A percentile compares a stretch with the other conserved stretches of the same genome.
Evolutionary conservation across 345 rosid genomes (phyloP).

Genomic region (Populus alba): DNA sequence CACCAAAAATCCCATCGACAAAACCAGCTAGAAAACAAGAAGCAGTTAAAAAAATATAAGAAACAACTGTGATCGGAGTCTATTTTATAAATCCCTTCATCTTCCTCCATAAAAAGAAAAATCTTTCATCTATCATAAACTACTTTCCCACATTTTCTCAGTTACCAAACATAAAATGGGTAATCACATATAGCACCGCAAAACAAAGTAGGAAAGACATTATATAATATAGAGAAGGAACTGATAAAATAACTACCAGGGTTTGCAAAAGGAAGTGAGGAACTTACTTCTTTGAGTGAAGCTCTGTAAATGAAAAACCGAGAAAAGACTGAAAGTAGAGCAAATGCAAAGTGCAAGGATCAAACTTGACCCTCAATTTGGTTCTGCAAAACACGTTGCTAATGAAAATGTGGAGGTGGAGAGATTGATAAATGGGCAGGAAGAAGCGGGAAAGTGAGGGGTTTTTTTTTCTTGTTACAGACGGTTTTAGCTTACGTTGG

Average conservation of each 20-base stretch:
- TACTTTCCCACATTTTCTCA: constrained; percentile 7
- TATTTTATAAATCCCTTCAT: not conserved
- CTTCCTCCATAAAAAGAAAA: not conserved
- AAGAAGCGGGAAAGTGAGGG: not conserved
- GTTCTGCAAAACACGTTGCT: not conserved
- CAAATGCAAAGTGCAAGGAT: not conserved
- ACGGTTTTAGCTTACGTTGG: constrained; percentile 10
- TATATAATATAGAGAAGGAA: no score
- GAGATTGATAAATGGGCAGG: not conserved
- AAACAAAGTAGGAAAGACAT: no score
- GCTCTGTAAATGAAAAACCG: not conserved
- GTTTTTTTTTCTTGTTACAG: not conserved
- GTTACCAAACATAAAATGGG: not conserved
- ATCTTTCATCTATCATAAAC: not conserved
- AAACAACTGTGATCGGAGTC: no score
- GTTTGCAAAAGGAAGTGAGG: not conserved
- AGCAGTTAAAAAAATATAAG: no score
- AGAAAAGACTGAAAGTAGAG: not conserved
- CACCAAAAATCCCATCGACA: no score
- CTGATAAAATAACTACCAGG: not conserved
- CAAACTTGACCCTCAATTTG: not conserved
- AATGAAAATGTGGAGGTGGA: not conserved
- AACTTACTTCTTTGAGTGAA: constrained; percentile 3
- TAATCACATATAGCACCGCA: no score
- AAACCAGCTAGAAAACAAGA: no score